Conservation (phyloP, 2,329 filamentous ascomycete species). For the Botrytis porri region DNA sequence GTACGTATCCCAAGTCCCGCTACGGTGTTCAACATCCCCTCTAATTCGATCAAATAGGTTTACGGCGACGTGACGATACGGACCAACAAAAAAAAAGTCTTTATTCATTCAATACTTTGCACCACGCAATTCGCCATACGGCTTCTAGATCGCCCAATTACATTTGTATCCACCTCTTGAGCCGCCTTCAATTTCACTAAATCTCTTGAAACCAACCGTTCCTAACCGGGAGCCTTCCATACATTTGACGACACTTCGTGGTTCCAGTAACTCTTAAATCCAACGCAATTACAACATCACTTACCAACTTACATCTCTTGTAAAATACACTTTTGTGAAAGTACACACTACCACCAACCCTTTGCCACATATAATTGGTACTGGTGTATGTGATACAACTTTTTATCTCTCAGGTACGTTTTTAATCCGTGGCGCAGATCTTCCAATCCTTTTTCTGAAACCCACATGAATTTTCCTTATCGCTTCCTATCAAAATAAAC, state of each 20-base stretch:
- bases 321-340: neutral
- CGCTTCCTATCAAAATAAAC: constrained; percentile 17
- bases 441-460: constrained; percentile 7
- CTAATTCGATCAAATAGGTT: constrained; percentile 7
- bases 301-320: neutral
- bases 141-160: constrained; percentile 3
- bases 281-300: neutral
- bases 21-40: constrained; percentile 1
- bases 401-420: constrained; percentile 3
- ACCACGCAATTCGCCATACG: neutral
- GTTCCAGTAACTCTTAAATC: neutral
- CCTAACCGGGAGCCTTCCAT: neutral
- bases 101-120: neutral
- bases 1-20: constrained; percentile 2
- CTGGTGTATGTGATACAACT: neutral
- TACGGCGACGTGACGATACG: constrained; percentile 1
- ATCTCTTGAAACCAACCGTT: constrained; percentile 5
- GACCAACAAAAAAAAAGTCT: neutral
- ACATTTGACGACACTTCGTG: neutral
- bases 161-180: constrained; percentile 5
- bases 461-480: constrained; percentile 17
- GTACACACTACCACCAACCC: neutral
- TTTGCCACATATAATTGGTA: neutral
- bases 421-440: constrained; percentile 8
- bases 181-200: constrained; percentile 3